Evolutionary conservation across 202 grass and related monocot genomes (phyloP).

Genomic region (Setaria italica): DNA sequence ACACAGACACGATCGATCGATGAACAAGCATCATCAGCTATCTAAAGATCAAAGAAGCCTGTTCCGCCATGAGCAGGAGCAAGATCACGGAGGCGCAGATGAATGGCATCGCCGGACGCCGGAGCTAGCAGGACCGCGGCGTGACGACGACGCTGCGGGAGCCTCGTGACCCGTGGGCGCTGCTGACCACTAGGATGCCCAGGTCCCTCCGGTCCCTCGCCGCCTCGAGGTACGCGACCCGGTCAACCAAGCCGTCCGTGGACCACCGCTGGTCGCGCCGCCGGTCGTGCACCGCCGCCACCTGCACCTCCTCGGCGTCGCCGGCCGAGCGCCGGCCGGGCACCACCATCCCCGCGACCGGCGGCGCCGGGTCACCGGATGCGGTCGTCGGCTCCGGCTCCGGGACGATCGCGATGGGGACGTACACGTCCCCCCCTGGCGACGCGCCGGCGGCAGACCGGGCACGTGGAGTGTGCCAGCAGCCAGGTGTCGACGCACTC

Average conservation of each 20-base stretch:
- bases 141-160: not conserved
- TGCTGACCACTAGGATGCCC: not conserved
- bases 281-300: conserved; percentile 34
- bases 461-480: conserved; percentile 45
- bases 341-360: not conserved
- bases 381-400: not conserved
- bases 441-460: conserved; percentile 46
- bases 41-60: not conserved
- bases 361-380: not conserved
- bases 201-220: conserved; percentile 2
- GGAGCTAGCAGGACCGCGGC: not conserved
- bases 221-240: conserved; percentile 24
- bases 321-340: conserved; percentile 18
- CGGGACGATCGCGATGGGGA: not conserved
- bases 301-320: conserved; percentile 17
- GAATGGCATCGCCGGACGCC: not conserved
- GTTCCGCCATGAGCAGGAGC: not conserved
- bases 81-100: not conserved
- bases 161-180: conserved; percentile 5
- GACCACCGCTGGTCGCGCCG: conserved; percentile 31
- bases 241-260: conserved; percentile 19
- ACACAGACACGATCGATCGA: not conserved
- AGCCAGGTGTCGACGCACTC: conserved; percentile 62
- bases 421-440: conserved; percentile 26
- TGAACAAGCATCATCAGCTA: not conserved